Evolutionary conservation across 1,139 yeast species (phyloP), one percentile per base, ranked within the genome.

Genomic region (Suhomyces choctaworum): DNA sequence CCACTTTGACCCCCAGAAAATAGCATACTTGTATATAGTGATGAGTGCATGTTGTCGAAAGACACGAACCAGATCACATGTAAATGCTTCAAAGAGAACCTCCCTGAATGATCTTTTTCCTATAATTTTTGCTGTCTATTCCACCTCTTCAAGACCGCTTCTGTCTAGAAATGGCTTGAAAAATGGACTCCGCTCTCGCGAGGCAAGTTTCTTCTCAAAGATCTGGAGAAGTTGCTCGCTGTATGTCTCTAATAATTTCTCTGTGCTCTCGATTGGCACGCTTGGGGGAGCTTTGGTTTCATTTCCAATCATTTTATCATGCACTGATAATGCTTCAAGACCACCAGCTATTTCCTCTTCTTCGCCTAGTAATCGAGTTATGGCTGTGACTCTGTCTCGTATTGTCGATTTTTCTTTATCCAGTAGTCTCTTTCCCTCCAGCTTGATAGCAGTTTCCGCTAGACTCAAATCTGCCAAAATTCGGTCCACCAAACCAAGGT

Each of bases 1-100:
- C 76, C 8, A 39, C 48, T 1, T 50, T 67, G 16, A 62, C 57
- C 38, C 70, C 73, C 29, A 54, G 65, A 40, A 41, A 44, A 22
- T 52, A 36, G 41, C 17, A 29, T 28, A 16, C 30, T 12, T 30
- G 31, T 33, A 36, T 14, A 34, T 29, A 34, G 21, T 32, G 27
- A 25, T 17, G 28, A 24, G 11, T 17, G 5, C 15, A 25, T 16
- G 21, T 9, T 22, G 10, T 7, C 20, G 20, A 17, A 6, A 7
- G 8, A 17, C n/a, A n/a, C n/a, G n/a, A n/a, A n/a, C n/a, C n/a
- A n/a, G n/a, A n/a, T n/a, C n/a, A 19, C 15, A 26, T 26, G 16
- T 17, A 17, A 11, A 2, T 2, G 20, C n/a, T n/a, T n/a, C n/a
- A n/a, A n/a, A n/a, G n/a, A n/a, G n/a, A n/a, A n/a, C n/a, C n/a